These are phyloP conservation scores for Cladosporium velox DNA, from an alignment of 2,329 filamentous ascomycete species.

Conservation along the genomic window DNA sequence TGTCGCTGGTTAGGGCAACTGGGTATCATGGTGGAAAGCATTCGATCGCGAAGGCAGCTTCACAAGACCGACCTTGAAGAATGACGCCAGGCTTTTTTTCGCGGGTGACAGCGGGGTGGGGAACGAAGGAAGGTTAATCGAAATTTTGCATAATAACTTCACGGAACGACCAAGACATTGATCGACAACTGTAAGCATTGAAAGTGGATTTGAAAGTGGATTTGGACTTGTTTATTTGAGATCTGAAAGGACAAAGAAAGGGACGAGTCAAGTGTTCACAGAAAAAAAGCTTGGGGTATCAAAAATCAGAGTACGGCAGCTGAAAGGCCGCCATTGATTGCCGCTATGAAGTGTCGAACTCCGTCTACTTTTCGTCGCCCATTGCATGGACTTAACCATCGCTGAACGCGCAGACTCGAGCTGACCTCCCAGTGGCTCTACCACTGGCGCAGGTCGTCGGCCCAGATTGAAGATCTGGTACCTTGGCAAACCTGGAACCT, in stretches of 20 bases:
- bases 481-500: conserved; percentile 1
- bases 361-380: conserved; percentile 22
- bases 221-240: background rate
- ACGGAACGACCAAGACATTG: background rate
- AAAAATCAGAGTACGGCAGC: conserved; percentile 21
- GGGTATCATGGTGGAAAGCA: conserved; percentile 27
- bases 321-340: conserved; percentile 21
- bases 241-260: background rate
- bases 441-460: conserved; percentile 18
- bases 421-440: conserved; percentile 6
- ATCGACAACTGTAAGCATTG: background rate
- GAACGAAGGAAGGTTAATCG: conserved; percentile 8
- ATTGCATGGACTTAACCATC: conserved; percentile 1
- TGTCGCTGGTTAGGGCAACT: conserved; percentile 3
- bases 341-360: conserved; percentile 21
- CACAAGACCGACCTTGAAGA: background rate
- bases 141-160: background rate
- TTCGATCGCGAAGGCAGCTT: conserved; percentile 12
- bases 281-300: conserved; percentile 18
- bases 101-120: conserved; percentile 13
- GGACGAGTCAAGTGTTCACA: conserved; percentile 15
- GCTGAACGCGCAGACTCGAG: conserved; percentile 20
- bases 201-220: background rate
- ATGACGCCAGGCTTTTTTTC: conserved; percentile 11
- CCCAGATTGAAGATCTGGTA: conserved; percentile 20